A percentile compares a stretch with the other conserved stretches of the same genome.
These are phyloP conservation scores for Venturia asperata DNA, from an alignment of 2,329 filamentous ascomycete genomes.

Conservation along the genomic window DNA sequence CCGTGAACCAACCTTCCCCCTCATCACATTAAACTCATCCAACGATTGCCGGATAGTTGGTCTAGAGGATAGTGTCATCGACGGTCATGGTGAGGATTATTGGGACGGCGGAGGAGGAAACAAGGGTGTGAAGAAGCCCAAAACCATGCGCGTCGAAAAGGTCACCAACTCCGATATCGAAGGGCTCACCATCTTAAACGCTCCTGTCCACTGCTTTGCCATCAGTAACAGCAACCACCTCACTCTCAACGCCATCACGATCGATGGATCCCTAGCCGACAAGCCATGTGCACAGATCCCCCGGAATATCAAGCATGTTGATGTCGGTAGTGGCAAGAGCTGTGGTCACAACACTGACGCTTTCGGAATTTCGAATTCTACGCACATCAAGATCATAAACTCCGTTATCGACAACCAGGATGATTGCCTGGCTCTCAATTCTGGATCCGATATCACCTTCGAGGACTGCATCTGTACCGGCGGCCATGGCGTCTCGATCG, in stretches of 20 bases:
- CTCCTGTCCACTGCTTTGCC: slow-evolving; percentile 48
- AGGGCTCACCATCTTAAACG: slow-evolving; percentile 47
- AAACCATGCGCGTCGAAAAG: slow-evolving; percentile 35
- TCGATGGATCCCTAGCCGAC: slow-evolving; percentile 52
- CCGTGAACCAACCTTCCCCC: neutral
- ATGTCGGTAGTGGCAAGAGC: slow-evolving; percentile 26
- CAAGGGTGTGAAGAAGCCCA: slow-evolving; percentile 20
- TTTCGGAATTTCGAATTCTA: slow-evolving; percentile 49
- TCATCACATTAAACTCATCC: neutral
- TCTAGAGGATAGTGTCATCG: slow-evolving; percentile 41
- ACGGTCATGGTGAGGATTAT: slow-evolving; percentile 49
- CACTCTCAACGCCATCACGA: slow-evolving; percentile 43
- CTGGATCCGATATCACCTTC: slow-evolving; percentile 39
- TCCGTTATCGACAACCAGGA: slow-evolving; percentile 52
- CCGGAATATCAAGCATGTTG: neutral
- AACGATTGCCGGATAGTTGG: slow-evolving; percentile 52
- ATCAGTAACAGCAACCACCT: slow-evolving; percentile 40
- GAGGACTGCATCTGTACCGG: slow-evolving; percentile 40
- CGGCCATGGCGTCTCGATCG: slow-evolving; percentile 52
- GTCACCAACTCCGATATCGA: slow-evolving; percentile 35
- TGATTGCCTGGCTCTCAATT: slow-evolving; percentile 54
- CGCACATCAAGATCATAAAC: slow-evolving; percentile 43
- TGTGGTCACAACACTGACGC: slow-evolving; percentile 47
- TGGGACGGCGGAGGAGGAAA: slow-evolving; percentile 43
- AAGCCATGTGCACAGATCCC: slow-evolving; percentile 30